Evolutionary conservation across 345 rosid species (phyloP).

Genomic region (Gossypium anomalum): DNA sequence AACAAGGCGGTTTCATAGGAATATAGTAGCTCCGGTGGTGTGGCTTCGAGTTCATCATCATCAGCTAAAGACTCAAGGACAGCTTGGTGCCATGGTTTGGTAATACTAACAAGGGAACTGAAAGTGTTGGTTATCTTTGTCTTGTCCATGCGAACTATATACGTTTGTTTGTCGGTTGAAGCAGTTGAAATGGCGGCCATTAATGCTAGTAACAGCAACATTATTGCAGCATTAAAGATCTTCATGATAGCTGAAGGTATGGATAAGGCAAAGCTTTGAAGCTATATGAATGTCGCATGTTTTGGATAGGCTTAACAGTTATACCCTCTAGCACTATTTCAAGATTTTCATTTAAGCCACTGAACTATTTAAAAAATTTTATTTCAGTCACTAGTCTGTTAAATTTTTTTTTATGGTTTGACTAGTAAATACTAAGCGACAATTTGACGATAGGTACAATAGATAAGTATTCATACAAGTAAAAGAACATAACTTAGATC

Average conservation of each 20-base stretch:
- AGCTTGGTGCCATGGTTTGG: conserved; percentile 32
- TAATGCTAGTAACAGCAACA: conserved; percentile 24
- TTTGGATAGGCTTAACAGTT: no score
- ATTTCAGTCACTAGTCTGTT: no score
- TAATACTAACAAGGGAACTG: conserved; percentile 2
- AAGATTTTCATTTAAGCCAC: no score
- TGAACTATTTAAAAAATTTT: rapidly evolving
- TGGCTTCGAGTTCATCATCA: conserved; percentile 16
- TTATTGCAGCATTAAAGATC: conserved; percentile 15
- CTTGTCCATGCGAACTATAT: conserved; percentile 57
- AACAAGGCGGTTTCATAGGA: conserved; percentile 29
- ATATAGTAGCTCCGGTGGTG: conserved; percentile 35
- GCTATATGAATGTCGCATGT: no score
- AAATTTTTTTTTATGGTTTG: rapidly evolving
- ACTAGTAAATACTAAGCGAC: rapidly evolving
- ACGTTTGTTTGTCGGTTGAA: conserved; percentile 36
- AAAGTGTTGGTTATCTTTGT: conserved; percentile 30
- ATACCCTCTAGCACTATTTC: no score
- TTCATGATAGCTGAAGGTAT: not conserved
- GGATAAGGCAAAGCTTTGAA: no score
- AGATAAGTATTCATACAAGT: no score
- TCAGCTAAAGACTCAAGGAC: conserved; percentile 32
- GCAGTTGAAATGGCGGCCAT: conserved; percentile 29
- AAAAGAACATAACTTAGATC: no score
- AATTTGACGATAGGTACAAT: rapidly evolving